phyloP scores from a whole-genome alignment of 108 stramenopile species.

The Nitzschia sp. region DNA sequence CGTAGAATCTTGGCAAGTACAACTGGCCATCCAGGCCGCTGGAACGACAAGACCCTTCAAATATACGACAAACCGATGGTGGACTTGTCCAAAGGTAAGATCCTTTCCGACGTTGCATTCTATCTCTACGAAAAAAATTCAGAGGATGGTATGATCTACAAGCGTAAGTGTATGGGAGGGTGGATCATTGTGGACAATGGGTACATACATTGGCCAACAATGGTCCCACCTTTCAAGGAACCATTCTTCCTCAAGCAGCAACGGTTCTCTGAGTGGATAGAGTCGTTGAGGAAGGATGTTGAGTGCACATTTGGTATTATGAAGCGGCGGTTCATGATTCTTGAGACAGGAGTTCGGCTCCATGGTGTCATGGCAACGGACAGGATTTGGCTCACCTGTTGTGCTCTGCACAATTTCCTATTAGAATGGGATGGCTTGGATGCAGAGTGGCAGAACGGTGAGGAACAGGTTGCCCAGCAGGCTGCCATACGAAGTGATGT shows the following conservation, averaged over 20 bases:
- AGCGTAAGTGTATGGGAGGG: neutral
- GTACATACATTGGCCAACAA: neutral
- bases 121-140: neutral
- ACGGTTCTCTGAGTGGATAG: neutral
- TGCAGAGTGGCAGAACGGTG: neutral
- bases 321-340: no score
- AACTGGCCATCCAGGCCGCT: neutral
- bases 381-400: conserved; percentile 24
- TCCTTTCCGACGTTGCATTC: neutral
- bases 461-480: neutral
- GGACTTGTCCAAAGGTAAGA: neutral
- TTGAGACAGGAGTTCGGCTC: conserved; percentile 6
- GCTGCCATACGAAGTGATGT: neutral
- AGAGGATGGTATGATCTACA: neutral
- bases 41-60: neutral
- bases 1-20: no score
- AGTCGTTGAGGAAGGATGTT: neutral
- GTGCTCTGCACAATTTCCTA: conserved; percentile 19
- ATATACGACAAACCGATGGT: neutral
- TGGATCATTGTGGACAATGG: neutral
- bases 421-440: conserved; percentile 17
- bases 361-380: conserved; percentile 12
- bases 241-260: neutral
- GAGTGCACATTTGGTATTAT: no score
- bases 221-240: no score